These are phyloP conservation scores for Trichoderma breve DNA, from an alignment of 2,329 filamentous ascomycete species.

Conservation along the genomic window DNA sequence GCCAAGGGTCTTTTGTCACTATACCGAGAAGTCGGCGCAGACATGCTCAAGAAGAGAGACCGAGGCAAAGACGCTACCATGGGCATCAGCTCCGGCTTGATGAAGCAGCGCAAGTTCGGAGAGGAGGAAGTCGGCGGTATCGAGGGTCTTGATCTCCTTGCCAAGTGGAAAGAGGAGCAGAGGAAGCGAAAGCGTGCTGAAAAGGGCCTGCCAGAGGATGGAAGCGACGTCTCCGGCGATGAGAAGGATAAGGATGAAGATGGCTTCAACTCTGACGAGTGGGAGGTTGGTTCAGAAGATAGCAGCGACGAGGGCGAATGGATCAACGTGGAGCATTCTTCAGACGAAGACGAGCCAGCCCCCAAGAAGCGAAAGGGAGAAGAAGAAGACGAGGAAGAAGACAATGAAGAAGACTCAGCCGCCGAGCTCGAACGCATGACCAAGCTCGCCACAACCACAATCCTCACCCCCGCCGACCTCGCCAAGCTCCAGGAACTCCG, in stretches of 20 bases:
- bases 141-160: conserved; percentile 86
- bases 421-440: conserved; percentile 53
- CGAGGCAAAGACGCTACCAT: conserved; percentile 90
- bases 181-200: conserved; percentile 69
- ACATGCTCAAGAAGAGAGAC: conserved; percentile 84
- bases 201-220: conserved; percentile 63
- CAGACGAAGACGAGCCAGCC: conserved; percentile 71
- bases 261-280: conserved; percentile 53
- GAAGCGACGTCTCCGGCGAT: conserved; percentile 55
- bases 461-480: conserved; percentile 94
- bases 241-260: conserved; percentile 57
- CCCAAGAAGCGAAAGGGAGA: conserved; percentile 44
- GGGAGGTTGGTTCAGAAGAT: conserved; percentile 60
- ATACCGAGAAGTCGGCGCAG: conserved; percentile 86
- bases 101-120: conserved; percentile 76
- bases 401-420: conserved; percentile 44
- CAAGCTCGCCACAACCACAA: conserved; percentile 85
- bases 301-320: conserved; percentile 78
- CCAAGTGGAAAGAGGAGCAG: conserved; percentile 92
- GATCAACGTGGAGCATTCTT: conserved; percentile 83
- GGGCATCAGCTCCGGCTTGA: conserved; percentile 70
- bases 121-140: conserved; percentile 79
- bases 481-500: conserved; percentile 89
- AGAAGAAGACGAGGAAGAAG: conserved; percentile 27
- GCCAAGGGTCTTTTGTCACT: conserved; percentile 87